A percentile compares a stretch with the other conserved stretches of the same genome.
Conservation (phyloP, 345 rosid genomes). For the Chamaenerion angustifolium region DNA sequence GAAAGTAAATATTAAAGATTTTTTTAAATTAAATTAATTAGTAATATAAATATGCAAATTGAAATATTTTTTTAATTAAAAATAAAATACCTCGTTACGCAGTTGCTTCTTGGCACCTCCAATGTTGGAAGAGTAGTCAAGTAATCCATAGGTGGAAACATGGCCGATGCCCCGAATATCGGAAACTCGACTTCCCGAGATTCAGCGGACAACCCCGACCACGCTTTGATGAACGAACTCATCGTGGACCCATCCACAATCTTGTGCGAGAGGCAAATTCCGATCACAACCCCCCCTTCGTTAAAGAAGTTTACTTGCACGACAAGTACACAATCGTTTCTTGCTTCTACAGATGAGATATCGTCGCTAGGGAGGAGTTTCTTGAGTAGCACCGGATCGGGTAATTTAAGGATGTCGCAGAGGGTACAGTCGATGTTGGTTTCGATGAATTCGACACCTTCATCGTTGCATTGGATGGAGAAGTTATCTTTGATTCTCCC, state of each 20-base stretch:
- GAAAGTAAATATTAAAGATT: too few species aligned
- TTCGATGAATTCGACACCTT: constrained; percentile 12
- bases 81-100: constrained; percentile 5
- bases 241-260: constrained; percentile 11
- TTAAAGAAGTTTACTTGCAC: constrained; percentile 20
- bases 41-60: too few species aligned
- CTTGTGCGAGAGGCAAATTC: constrained; percentile 17
- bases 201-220: constrained; percentile 2
- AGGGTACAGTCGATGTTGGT: constrained; percentile 9
- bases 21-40: too few species aligned
- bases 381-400: constrained; percentile 1
- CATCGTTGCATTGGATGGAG: constrained; percentile 16
- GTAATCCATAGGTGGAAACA: constrained; percentile 10
- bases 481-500: constrained; percentile 6
- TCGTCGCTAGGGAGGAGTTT: constrained; percentile 8
- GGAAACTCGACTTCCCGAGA: background rate
- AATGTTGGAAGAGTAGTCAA: background rate
- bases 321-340: constrained; percentile 10
- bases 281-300: constrained; percentile 17
- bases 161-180: constrained; percentile 1
- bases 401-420: constrained; percentile 7
- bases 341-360: constrained; percentile 6
- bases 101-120: background rate
- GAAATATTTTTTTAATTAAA: too few species aligned
- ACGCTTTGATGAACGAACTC: constrained; percentile 6